Conservation (phyloP, 1,284 basidiomycete species). For the Sutorius eximius region DNA sequence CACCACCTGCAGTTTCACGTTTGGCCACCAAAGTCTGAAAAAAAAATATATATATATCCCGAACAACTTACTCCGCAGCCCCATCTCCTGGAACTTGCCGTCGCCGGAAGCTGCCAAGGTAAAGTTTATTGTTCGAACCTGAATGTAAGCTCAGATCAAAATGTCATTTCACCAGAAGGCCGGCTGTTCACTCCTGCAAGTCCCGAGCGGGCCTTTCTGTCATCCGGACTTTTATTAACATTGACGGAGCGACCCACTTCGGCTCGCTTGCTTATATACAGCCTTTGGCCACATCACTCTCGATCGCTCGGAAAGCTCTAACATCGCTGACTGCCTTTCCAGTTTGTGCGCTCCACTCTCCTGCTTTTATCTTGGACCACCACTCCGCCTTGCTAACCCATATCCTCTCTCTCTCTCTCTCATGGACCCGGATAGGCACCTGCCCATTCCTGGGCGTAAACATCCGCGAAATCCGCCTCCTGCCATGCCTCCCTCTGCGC, state of each 20-base stretch:
- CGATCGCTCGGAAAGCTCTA: slow-evolving; percentile 25
- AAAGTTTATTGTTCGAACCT: slow-evolving; percentile 33
- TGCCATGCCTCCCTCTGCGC: slow-evolving; percentile 21
- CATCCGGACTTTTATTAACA: slow-evolving; percentile 33
- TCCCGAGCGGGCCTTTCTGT: slow-evolving; percentile 29
- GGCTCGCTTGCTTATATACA: slow-evolving; percentile 26
- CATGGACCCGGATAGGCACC: slow-evolving; percentile 36
- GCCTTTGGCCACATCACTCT: slow-evolving; percentile 29
- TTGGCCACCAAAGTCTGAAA: neutral
- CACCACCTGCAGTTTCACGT: slow-evolving; percentile 11
- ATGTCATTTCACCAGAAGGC: slow-evolving; percentile 26
- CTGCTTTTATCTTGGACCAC: slow-evolving; percentile 18
- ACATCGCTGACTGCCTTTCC: slow-evolving; percentile 19
- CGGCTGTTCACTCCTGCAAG: slow-evolving; percentile 25
- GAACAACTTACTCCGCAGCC: slow-evolving; percentile 25
- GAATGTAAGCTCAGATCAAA: slow-evolving; percentile 28
- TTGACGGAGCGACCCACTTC: slow-evolving; percentile 30
- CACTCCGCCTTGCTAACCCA: slow-evolving; percentile 15
- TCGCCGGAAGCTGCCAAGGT: slow-evolving; percentile 29
- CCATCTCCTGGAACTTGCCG: slow-evolving; percentile 30
- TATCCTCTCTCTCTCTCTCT: slow-evolving; percentile 1
- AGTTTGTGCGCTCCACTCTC: slow-evolving; percentile 26
- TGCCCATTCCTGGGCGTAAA: slow-evolving; percentile 34
- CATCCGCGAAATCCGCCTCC: slow-evolving; percentile 21
- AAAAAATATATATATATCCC: slow-evolving; percentile 17